phyloP scores from a whole-genome alignment of 495 filamentous ascomycete species.

The Aspergillus incahuasiensis region DNA sequence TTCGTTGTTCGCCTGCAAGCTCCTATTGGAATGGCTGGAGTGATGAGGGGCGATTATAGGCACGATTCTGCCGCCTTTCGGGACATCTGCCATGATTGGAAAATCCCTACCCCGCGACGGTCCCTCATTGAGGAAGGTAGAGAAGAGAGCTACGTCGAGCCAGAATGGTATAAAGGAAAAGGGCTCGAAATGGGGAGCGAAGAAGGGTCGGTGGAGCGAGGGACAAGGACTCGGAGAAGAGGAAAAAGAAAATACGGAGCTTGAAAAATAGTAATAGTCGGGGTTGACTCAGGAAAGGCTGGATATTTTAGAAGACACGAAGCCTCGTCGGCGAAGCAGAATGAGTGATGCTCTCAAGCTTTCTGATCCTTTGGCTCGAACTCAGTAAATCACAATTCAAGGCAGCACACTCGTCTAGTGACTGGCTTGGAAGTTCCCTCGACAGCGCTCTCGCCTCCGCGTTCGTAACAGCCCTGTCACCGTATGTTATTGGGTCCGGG shows the following conservation, averaged over 20 bases:
- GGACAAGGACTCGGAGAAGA: constrained; percentile 2
- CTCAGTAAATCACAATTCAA: neutral
- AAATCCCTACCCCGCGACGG: constrained; percentile 31
- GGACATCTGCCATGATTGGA: constrained; percentile 39
- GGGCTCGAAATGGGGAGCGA: constrained; percentile 1
- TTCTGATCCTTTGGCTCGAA: neutral
- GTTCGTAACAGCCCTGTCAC: neutral
- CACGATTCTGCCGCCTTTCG: constrained; percentile 46
- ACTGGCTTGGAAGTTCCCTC: neutral
- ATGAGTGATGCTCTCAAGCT: neutral
- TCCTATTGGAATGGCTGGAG: constrained; percentile 18
- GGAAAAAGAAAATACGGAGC: constrained; percentile 9
- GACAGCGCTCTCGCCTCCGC: neutral
- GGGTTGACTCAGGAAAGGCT: neutral
- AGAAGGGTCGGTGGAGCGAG: constrained; percentile 4
- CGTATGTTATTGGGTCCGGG: too few species aligned
- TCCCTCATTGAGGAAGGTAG: constrained; percentile 35
- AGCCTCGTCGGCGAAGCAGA: neutral
- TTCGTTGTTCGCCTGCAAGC: constrained; percentile 7
- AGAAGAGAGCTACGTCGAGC: constrained; percentile 20
- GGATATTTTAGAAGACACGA: neutral
- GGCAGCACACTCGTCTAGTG: neutral
- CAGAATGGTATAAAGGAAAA: constrained; percentile 1
- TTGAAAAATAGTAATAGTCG: constrained; percentile 8
- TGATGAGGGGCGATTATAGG: constrained; percentile 37